These are phyloP conservation scores for Beauveria scarabaeidicola DNA, from an alignment of 2,329 filamentous ascomycete species.

Conservation along the genomic window DNA sequence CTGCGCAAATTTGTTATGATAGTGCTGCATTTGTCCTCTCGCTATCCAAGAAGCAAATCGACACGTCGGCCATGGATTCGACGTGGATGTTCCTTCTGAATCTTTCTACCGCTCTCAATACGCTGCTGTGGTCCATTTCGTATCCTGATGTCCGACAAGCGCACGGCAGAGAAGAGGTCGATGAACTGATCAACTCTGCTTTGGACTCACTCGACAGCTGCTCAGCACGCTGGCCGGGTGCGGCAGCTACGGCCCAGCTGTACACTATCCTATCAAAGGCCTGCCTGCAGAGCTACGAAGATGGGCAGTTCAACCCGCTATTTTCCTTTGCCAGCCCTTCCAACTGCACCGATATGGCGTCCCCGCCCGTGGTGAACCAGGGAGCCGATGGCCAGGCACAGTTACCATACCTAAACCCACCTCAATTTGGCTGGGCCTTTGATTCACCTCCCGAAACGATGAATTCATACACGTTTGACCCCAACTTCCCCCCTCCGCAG, in stretches of 20 bases:
- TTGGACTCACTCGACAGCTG: slow-evolving; percentile 73
- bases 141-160: slow-evolving; percentile 72
- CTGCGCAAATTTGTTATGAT: slow-evolving; percentile 74
- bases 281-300: slow-evolving; percentile 81
- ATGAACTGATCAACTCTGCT: slow-evolving; percentile 63
- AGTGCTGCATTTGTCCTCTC: slow-evolving; percentile 75
- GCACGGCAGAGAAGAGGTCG: slow-evolving; percentile 66
- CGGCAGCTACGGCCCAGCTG: slow-evolving; percentile 71
- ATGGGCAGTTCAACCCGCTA: slow-evolving; percentile 16
- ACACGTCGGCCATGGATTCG: slow-evolving; percentile 66
- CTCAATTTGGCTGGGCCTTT: slow-evolving; percentile 52
- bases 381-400: slow-evolving; percentile 21
- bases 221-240: slow-evolving; percentile 85
- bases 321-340: slow-evolving; percentile 28
- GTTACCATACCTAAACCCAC: slow-evolving; percentile 36
- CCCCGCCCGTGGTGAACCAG: slow-evolving; percentile 22
- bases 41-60: slow-evolving; percentile 72
- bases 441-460: slow-evolving; percentile 47
- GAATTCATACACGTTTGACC: slow-evolving; percentile 36
- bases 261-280: slow-evolving; percentile 81
- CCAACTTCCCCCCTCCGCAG: slow-evolving; percentile 34
- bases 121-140: slow-evolving; percentile 83
- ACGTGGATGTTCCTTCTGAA: slow-evolving; percentile 91
- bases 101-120: slow-evolving; percentile 87
- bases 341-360: slow-evolving; percentile 23